These are phyloP conservation scores for Camellia granthamiana DNA, from an alignment of 148 eudicot genomes.

Conservation along the genomic window DNA sequence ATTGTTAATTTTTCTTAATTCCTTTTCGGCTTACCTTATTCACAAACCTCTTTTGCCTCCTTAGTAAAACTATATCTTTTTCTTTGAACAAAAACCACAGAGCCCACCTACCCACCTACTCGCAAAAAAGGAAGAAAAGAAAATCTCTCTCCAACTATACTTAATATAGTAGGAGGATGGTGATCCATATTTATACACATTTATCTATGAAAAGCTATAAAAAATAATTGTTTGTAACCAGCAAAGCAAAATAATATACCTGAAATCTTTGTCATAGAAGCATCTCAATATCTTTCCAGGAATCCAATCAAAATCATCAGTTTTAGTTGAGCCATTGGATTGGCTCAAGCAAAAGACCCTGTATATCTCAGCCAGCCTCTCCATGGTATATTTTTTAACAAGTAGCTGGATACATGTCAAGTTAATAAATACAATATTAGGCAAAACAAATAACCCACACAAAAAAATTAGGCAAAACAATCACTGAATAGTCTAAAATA, in stretches of 20 bases:
- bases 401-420: constrained; percentile 51
- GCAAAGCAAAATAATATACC: constrained; percentile 36
- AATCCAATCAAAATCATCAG: constrained; percentile 71
- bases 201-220: not conserved
- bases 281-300: constrained; percentile 89
- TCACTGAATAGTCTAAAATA: not conserved
- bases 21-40: not conserved
- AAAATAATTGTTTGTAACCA: not conserved
- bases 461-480: not conserved
- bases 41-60: not conserved
- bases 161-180: not conserved
- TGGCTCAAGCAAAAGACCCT: constrained; percentile 48
- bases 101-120: not conserved
- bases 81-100: not conserved
- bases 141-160: not conserved
- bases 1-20: no score
- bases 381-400: constrained; percentile 82
- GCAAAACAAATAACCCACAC: not conserved
- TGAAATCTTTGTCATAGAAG: constrained; percentile 85
- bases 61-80: not conserved
- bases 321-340: constrained; percentile 27
- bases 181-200: not conserved
- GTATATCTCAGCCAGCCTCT: constrained; percentile 79
- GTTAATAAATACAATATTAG: constrained; percentile 9
- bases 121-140: not conserved